Base-by-base conservation (phyloP, 1,284 basidiomycete genomes). In the Ustilago tritici region DNA sequence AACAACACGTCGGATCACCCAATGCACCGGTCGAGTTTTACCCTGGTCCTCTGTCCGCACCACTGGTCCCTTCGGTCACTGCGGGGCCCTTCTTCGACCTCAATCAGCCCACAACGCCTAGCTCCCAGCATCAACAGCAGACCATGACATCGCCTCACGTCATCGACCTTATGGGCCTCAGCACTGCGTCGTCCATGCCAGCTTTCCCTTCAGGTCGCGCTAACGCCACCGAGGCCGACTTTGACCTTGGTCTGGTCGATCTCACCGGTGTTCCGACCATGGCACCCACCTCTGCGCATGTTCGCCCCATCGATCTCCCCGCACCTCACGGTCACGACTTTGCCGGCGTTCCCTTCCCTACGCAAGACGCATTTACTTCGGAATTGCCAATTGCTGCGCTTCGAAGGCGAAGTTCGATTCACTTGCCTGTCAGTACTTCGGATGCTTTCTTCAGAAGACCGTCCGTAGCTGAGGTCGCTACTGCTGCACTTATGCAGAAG, bases 271-370 rank as follows among this genome's bases (percentile, higher is more conserved):
- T 65, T 32, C 76, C 66, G 0, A 67, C 64, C 9, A 55, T 70
- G n/a, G 70, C 74, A 4, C 76, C 76, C n/a, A 78, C 76, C 2
- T 78, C 76, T 56, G 76, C 76, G 1, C 76, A 78, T n/a, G 76
- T 78, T 38, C 70, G 76, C 34, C 76, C 70, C 3, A 50, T 78
- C 23, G 76, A 74, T 49, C 67, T 78, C 12, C 76, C 76, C 8
- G 76, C 70, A 11, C 76, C 76, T 9, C 70, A 78, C 31, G 76
- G 70, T 19, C 70, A 73, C 54, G 76, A 78, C 61, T 78, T 73
- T 61, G 76, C 76, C 15, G 70, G 67, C 59, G 53, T 78, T 11
- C 76, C 76, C 4, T 78, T 78, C 43, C 76, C 76, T 2, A 73
- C 70, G 34, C 70, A 70, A 46, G 64, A 67, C 15, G 56, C 49